Conservation (phyloP, 164 flowering plant species). For the Stephania yunnanensis region DNA sequence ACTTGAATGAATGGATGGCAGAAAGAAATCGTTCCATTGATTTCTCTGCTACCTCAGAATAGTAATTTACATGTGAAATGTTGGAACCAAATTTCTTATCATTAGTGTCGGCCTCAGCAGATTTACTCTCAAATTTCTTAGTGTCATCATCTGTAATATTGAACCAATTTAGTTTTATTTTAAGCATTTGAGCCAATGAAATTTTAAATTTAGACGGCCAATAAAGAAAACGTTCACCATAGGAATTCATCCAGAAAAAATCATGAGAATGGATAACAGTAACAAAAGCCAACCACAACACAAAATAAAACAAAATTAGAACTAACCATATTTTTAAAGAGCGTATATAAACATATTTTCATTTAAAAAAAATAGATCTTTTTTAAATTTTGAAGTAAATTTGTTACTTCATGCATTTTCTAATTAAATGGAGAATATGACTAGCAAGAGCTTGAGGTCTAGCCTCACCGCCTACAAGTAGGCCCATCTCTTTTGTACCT, state of each 20-base stretch:
- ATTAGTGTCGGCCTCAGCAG: constrained; percentile 20
- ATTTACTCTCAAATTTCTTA: constrained; percentile 19
- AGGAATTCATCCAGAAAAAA: background rate
- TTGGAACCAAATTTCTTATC: constrained; percentile 66
- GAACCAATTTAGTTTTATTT: constrained; percentile 3
- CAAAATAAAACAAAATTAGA: background rate
- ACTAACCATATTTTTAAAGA: background rate
- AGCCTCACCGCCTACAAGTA: too few species aligned
- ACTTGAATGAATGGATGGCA: constrained; percentile 61
- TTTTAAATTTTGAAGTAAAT: too few species aligned
- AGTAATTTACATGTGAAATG: constrained; percentile 68
- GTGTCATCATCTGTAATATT: constrained; percentile 25
- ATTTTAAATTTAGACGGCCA: background rate
- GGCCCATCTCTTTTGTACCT: too few species aligned
- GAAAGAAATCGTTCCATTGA: constrained; percentile 81
- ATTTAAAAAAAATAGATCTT: too few species aligned
- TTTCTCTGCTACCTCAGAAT: constrained; percentile 79
- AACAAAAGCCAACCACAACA: background rate
- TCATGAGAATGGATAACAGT: background rate
- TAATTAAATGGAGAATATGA: too few species aligned
- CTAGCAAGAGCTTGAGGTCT: too few species aligned
- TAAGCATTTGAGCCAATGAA: background rate
- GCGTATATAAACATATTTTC: background rate
- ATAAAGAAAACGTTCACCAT: background rate
- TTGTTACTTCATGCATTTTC: too few species aligned